These are phyloP conservation scores for Trichomonas vaginalis DNA, from an alignment of 208 protist species.

Conservation along the genomic window DNA sequence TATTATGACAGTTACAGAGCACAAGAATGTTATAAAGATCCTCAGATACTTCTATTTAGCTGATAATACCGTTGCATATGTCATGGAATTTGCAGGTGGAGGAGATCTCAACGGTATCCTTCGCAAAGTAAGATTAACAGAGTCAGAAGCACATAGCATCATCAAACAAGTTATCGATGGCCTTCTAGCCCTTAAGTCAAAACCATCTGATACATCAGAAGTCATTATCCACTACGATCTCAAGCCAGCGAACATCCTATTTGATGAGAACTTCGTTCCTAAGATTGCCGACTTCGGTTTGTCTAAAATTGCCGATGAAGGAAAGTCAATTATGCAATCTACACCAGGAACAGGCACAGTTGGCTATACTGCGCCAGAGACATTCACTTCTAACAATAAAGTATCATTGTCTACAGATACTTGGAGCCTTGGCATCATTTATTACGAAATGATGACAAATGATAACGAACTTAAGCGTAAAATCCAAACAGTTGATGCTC, in stretches of 20 bases:
- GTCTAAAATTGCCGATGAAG: background rate
- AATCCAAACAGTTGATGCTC: background rate
- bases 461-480: background rate
- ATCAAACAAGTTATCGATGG: background rate
- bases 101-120: background rate
- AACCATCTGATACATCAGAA: background rate
- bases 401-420: slow-evolving; percentile 51
- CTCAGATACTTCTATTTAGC: background rate
- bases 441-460: slow-evolving; percentile 62
- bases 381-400: background rate
- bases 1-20: background rate
- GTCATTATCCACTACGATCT: background rate
- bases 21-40: background rate
- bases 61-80: background rate
- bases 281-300: background rate
- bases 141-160: background rate
- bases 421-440: slow-evolving; percentile 87
- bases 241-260: background rate
- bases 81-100: background rate
- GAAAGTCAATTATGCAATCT: background rate
- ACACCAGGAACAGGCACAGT: background rate
- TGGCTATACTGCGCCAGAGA: background rate
- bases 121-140: background rate
- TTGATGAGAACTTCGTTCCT: background rate
- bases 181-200: background rate